Conservation (phyloP, 768 basidiomycete genomes). For the Termitomyces sp. region DNA sequence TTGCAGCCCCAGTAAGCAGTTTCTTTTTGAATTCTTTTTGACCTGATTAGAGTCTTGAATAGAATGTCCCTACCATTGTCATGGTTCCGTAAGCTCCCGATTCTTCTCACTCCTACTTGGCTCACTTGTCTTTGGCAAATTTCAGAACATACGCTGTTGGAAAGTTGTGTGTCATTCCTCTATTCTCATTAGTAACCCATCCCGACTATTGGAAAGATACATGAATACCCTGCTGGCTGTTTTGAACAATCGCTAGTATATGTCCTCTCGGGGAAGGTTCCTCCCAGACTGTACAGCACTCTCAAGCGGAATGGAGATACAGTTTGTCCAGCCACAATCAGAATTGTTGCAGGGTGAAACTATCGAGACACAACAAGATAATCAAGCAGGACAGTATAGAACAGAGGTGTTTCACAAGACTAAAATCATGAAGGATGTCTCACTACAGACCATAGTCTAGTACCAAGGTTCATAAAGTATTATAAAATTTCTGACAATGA, state of each 20-base stretch:
- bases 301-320: no score
- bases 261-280: no score
- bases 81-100: constrained; percentile 6
- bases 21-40: not conserved
- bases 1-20: not conserved
- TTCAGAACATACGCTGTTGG: constrained; percentile 9
- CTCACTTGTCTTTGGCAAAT: not conserved
- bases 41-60: not conserved
- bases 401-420: constrained; percentile 5
- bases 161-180: not conserved
- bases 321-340: no score
- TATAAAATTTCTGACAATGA: not conserved
- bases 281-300: no score
- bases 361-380: no score
- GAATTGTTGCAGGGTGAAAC: no score
- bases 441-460: not conserved
- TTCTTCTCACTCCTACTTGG: not conserved
- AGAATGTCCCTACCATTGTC: not conserved
- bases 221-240: no score
- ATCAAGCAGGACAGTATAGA: no score
- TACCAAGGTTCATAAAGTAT: not conserved
- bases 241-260: no score
- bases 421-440: not conserved
- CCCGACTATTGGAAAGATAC: no score
- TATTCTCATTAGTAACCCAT: no score